Conservation (phyloP, 768 basidiomycete species). For the Naganishia friedmannii region DNA sequence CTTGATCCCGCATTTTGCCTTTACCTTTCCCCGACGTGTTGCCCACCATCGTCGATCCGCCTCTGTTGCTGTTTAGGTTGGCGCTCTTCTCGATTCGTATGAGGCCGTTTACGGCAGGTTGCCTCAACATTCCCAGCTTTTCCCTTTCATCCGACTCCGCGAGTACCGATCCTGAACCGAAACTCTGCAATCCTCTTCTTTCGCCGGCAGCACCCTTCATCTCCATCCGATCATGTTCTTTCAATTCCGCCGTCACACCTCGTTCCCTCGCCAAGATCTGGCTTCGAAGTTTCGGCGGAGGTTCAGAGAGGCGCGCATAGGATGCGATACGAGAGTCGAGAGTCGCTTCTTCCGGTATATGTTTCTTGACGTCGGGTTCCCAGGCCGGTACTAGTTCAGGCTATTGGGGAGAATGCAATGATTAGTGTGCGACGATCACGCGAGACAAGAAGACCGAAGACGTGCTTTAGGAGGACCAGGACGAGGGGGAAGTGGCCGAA, state of each 20-base stretch:
- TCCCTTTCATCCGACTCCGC: neutral
- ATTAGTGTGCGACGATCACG: neutral
- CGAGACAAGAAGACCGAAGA: neutral
- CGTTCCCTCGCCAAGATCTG: constrained; percentile 22
- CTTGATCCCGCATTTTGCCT: constrained; percentile 17
- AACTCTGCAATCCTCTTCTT: neutral
- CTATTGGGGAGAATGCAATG: neutral
- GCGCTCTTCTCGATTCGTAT: constrained; percentile 16
- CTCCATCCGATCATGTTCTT: neutral
- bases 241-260: neutral
- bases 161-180: neutral
- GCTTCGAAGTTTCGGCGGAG: constrained; percentile 24
- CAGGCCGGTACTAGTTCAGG: constrained; percentile 29
- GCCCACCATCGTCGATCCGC: neutral
- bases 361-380: constrained; percentile 31
- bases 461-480: constrained; percentile 29
- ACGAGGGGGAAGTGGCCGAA: constrained; percentile 28
- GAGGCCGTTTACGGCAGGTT: constrained; percentile 26
- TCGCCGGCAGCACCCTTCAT: neutral
- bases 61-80: neutral
- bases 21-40: neutral
- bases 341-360: constrained; percentile 27
- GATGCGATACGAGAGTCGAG: constrained; percentile 29
- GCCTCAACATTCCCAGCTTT: constrained; percentile 23
- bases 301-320: constrained; percentile 21